Evolutionary conservation across 495 filamentous ascomycete species (phyloP).

Genomic region (Penicillium ucsense): DNA sequence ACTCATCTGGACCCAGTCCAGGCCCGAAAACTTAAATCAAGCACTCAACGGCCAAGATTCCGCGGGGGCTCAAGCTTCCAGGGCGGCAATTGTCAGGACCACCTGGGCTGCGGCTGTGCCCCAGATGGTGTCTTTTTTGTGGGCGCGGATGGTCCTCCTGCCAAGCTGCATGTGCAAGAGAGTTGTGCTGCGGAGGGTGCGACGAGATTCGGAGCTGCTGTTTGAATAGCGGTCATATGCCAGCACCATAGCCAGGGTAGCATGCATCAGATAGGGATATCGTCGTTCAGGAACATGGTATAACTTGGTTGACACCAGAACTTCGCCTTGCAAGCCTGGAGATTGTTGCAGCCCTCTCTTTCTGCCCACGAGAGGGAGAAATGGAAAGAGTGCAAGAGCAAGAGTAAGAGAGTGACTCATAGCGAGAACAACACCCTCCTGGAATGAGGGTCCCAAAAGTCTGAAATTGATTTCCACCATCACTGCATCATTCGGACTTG

Average conservation of each 20-base stretch:
- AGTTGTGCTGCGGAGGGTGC: slow-evolving; percentile 24
- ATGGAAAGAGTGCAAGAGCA: no score
- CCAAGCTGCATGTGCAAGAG: slow-evolving; percentile 27
- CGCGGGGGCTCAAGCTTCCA: slow-evolving; percentile 27
- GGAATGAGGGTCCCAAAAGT: slow-evolving; percentile 25
- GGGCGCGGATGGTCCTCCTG: slow-evolving; percentile 18
- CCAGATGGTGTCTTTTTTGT: slow-evolving; percentile 37
- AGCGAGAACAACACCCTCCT: slow-evolving; percentile 15
- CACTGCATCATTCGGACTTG: slow-evolving; percentile 24
- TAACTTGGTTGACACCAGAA: no score
- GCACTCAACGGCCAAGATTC: slow-evolving; percentile 35
- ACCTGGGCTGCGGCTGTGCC: slow-evolving; percentile 31
- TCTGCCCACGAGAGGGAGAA: no score
- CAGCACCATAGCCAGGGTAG: slow-evolving; percentile 30
- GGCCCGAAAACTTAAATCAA: slow-evolving; percentile 14
- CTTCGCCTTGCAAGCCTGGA: no score
- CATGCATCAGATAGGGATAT: slow-evolving; percentile 41
- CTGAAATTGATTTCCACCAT: slow-evolving; percentile 29
- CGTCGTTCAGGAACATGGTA: slow-evolving; percentile 4
- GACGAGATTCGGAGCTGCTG: slow-evolving; percentile 7
- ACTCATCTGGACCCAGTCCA: slow-evolving; percentile 36
- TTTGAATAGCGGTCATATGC: slow-evolving; percentile 37
- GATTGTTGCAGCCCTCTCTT: no score
- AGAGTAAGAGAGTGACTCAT: no score
- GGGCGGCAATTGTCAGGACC: slow-evolving; percentile 28